These are phyloP conservation scores for Monosporascus sp. DNA, from an alignment of 2,329 filamentous ascomycete genomes.

Conservation along the genomic window DNA sequence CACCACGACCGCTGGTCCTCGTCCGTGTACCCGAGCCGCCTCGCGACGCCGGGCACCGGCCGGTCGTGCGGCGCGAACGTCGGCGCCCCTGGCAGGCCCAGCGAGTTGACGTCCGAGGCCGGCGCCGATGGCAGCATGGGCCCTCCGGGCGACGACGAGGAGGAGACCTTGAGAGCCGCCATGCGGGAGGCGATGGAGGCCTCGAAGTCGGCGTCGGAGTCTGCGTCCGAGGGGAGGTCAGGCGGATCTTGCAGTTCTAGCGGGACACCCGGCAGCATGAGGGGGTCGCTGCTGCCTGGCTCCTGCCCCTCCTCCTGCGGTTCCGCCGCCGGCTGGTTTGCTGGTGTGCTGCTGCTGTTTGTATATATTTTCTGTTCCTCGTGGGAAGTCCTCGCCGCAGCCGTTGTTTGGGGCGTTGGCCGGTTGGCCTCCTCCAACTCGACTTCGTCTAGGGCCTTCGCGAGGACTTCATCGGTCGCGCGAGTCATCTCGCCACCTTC, in stretches of 20 bases:
- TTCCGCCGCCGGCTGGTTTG: neutral
- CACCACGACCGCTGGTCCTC: conserved; percentile 75
- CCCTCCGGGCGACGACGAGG: conserved; percentile 1
- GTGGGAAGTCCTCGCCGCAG: neutral
- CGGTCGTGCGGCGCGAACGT: conserved; percentile 24
- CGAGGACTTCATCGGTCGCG: conserved; percentile 40
- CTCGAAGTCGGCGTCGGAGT: conserved; percentile 30
- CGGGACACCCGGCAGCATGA: conserved; percentile 43
- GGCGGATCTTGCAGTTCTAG: conserved; percentile 33
- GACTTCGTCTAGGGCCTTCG: conserved; percentile 40
- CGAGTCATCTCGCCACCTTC: conserved; percentile 44
- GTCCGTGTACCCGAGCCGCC: conserved; percentile 49
- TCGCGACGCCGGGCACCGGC: conserved; percentile 32
- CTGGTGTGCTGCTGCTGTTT: neutral
- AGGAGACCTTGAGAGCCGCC: conserved; percentile 41
- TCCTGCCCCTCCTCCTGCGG: neutral
- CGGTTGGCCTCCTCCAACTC: conserved; percentile 26
- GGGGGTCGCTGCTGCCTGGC: conserved; percentile 11
- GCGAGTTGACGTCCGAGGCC: neutral
- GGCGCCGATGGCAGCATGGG: conserved; percentile 18
- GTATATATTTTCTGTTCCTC: conserved; percentile 1
- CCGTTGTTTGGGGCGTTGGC: conserved; percentile 5
- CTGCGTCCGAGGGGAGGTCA: conserved; percentile 6
- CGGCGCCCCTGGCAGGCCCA: neutral
- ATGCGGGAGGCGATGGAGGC: conserved; percentile 47